Conservation (phyloP, 177 flowering plant species). For the Telopea speciosissima region DNA sequence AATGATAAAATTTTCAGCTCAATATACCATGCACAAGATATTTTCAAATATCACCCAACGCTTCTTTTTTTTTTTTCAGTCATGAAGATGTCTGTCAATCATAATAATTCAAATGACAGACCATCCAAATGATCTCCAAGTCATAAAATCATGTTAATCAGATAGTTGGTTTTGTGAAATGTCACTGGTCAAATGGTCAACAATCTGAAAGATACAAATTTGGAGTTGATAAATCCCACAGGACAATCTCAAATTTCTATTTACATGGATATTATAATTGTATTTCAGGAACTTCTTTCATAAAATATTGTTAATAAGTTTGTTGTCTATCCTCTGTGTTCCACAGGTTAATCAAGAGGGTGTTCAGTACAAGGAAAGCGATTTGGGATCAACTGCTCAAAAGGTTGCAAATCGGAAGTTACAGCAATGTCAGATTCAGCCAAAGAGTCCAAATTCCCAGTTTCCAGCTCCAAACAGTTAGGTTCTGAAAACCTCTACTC, state of each 20-base stretch:
- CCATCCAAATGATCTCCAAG: background rate
- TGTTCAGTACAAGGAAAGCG: conserved; percentile 44
- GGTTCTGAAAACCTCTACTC: background rate
- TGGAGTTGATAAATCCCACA: background rate
- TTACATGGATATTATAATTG: background rate
- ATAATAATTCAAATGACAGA: background rate
- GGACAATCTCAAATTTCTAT: background rate
- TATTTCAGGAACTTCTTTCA: background rate
- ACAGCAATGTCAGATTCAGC: conserved; percentile 11
- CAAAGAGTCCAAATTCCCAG: background rate
- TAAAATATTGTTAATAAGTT: background rate
- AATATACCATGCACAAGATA: background rate
- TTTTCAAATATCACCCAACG: background rate
- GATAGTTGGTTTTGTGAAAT: background rate
- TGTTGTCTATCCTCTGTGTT: background rate
- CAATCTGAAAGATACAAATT: background rate
- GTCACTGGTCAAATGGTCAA: background rate
- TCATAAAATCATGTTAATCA: background rate
- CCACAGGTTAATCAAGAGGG: conserved; percentile 32
- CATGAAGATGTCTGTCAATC: background rate
- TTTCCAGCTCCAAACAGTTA: background rate
- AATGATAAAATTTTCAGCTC: background rate
- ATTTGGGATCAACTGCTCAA: conserved; percentile 58
- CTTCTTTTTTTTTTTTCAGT: background rate
- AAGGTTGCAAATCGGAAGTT: conserved; percentile 44